Evolutionary conservation across 768 basidiomycete species (phyloP), one percentile per base, ranked within the genome.

Genomic region (Collybia mongolica): DNA sequence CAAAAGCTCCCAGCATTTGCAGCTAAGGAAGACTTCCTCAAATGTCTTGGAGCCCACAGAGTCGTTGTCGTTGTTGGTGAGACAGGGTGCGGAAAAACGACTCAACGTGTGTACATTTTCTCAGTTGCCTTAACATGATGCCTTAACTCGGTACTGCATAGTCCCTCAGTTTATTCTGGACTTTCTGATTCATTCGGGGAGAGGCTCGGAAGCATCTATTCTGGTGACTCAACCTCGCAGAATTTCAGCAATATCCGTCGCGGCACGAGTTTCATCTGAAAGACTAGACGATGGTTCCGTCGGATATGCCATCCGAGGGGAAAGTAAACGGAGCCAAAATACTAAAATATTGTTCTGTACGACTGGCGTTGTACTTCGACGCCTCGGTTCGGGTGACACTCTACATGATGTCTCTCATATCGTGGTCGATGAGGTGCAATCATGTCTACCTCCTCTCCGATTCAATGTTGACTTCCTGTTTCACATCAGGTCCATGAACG

Each of bases 81-180:
- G 68, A 93, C 91, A 44, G 90, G 94, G 43, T 92, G 88, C 44
- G 94, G 94, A 22, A 98, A 98, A 67, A 94, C 92, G 2, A 94
- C 92, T 0, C 92, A 94, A 60, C 61, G 89, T 91, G 60, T 61
- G 89, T 91, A n/a, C n/a, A n/a, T n/a, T n/a, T n/a, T 58, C 52
- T 76, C 54, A 18, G 18, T 24, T 44, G 26, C 3, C 24, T n/a
- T 19, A 29, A 40, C 44, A 18, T 36, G 20, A 29, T 28, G 51
- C 24, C 24, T 26, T 35, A 41, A 38, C 39, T 24, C 48, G 7
- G 42, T 45, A 18, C 4, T 0, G 43, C 38, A 44, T 54, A 86
- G 87, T 95, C 6, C 94, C 95, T 12, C 91, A 95, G 56, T 95
- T 92, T 58, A 84, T 98, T 46, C 72, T 97, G 41, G 93, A 97